Base-by-base conservation (phyloP, 345 rosid genomes). In the Lagerstroemia speciosa region DNA sequence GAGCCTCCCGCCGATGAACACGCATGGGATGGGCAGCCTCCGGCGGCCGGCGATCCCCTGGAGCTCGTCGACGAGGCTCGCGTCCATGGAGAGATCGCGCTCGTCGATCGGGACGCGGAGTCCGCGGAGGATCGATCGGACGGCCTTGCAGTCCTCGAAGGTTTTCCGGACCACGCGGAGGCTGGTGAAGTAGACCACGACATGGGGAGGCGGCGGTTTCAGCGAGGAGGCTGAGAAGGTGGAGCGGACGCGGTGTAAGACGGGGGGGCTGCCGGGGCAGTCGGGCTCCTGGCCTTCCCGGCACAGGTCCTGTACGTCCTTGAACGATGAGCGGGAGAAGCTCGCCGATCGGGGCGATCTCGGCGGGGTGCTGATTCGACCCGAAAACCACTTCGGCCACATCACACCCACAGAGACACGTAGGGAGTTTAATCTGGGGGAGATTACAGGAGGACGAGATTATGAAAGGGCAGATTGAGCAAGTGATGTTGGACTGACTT, bases 41-140 rank as follows among this genome's bases (percentile, higher is more conserved):
- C 65, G 40, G 27, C 74, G 60, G 52, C 80, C 82, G 2, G 78
- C 55, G 53, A 88, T 82, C 53, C 53, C 75, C 40, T 82, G 79
- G 46, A 89, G 27, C 83, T 89, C 92, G n/a, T 75, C 77, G 16
- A 78, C 67, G 72, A 83, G 86, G 6, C 45, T 61, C 0, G 80
- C 57, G 45, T 92, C 93, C 92, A 89, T 83, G 3, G 91, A 84
- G 69, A 92, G 70, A 72, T 92, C 98, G 2, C 94, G 89, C 45
- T 92, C 94, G 78, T 92, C 98, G 43, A 87, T 72, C 1, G 82
- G 76, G 69, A 84, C 87, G 0, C 80, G 74, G 52, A 79, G 72
- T 4, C 81, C 85, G 0, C 77, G 86, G 46, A 89, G 87, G 71
- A 92, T 88, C 3, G 92, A 82, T 52, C 80, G 67, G 68, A 88